Base-by-base conservation (phyloP, 495 filamentous ascomycete species). In the Aspergillus asperescens region DNA sequence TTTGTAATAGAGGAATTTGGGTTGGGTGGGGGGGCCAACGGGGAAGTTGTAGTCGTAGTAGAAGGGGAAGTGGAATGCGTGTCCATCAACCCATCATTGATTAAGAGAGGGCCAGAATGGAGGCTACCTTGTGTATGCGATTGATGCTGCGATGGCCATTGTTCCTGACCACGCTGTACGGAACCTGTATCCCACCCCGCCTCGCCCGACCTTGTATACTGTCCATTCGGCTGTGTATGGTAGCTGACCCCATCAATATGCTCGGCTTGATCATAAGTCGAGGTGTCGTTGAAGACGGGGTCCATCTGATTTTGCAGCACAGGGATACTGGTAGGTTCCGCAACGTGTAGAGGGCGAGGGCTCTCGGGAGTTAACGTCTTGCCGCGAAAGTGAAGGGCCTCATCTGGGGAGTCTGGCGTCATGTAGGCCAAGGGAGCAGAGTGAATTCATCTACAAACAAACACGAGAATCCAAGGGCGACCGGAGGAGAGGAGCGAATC, bases 271-370 rank as follows among this genome's bases (percentile, higher is more conserved):
- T 73, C 66, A 56, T 77, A 77, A 37, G 80, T 77, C 16, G 82
- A 74, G 22, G 81, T 84, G 62, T 85, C 81, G 69, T 87, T 83
- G 72, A 86, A 86, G 55, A 78, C 63, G 38, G 83, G 82, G 69
- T 89, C 84, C 77, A 81, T 88, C 67, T 87, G 83, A 59, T 84
- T 84, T 59, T 84, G 75, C 52, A 88, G 77, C 47, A 88, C 79
- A 16, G 85, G 83, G 44, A 88, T 84, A 58, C 81, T 87, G 53
- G 83, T 75, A 34, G 84, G 82, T 58, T 84, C 81, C 57, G 85
- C 80, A 59, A 84, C 74, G 66, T 87, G 82, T 57, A 87, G 58
- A 50, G 85, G 85, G 53, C 83, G 79, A 50, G 85, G 85, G 63
- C 83, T 87, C 60, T 86, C 79, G 58, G 85, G 85, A 66, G 84